A percentile compares a stretch with the other conserved stretches of the same genome.
Conservation (phyloP, 1,284 basidiomycete species). For the Marasmius sp. region DNA sequence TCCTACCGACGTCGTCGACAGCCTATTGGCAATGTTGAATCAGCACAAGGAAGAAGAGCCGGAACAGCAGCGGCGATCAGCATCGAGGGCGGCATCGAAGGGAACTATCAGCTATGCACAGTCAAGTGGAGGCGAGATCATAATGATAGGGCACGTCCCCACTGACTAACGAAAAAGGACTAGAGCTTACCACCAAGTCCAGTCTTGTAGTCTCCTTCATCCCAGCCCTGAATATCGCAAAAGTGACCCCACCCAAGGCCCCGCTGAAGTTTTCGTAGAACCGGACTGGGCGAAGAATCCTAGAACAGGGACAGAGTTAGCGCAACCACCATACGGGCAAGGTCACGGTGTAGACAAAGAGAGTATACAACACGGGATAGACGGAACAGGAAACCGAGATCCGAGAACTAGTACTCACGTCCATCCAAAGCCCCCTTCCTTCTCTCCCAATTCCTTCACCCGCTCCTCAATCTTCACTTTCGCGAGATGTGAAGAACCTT, state of each 20-base stretch:
- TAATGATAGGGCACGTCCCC: too few relatives aligned
- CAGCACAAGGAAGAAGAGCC: neutral
- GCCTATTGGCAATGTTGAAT: neutral
- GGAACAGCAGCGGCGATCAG: neutral
- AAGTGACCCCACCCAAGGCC: neutral
- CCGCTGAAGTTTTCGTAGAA: neutral
- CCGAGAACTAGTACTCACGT: conserved; percentile 29
- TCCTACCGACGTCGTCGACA: neutral
- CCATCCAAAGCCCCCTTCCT: conserved; percentile 30
- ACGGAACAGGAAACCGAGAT: neutral
- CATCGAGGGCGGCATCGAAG: neutral
- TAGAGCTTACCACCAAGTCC: neutral
- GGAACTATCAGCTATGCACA: too few relatives aligned
- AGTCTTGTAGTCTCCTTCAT: neutral
- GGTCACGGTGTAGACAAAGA: neutral
- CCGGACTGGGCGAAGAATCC: neutral
- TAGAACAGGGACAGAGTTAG: neutral
- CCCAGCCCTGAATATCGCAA: neutral
- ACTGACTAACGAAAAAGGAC: neutral
- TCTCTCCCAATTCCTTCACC: conserved; percentile 30
- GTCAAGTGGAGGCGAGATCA: too few relatives aligned
- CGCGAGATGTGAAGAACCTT: conserved; percentile 26
- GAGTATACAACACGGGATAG: neutral
- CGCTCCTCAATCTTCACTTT: conserved; percentile 40
- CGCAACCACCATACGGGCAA: too few relatives aligned